These are phyloP conservation scores for Heliocybe sulcata DNA, from an alignment of 1,284 basidiomycete species.

Conservation along the genomic window DNA sequence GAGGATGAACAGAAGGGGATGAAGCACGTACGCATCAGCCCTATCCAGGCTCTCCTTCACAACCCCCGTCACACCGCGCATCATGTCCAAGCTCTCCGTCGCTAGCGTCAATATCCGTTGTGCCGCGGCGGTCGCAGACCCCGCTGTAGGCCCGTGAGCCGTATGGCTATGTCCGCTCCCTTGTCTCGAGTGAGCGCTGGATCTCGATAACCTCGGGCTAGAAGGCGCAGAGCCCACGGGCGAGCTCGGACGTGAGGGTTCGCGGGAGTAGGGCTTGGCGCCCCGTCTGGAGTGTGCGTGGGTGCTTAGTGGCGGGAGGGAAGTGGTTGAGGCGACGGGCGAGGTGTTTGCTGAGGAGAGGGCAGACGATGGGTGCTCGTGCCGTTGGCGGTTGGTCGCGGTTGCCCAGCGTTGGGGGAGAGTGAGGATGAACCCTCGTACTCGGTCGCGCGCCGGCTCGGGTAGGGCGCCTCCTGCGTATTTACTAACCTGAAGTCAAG, in stretches of 20 bases:
- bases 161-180: neutral
- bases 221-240: neutral
- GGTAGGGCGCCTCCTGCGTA: slow-evolving; percentile 83
- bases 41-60: slow-evolving; percentile 85
- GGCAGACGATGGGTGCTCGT: slow-evolving; percentile 6
- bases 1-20: slow-evolving; percentile 3
- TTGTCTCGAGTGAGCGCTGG: neutral
- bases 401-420: slow-evolving; percentile 77
- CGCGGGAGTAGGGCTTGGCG: neutral
- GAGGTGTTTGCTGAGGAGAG: neutral
- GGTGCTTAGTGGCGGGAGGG: slow-evolving; percentile 1
- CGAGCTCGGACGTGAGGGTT: neutral
- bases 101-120: slow-evolving; percentile 80
- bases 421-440: slow-evolving; percentile 76
- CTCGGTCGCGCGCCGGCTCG: slow-evolving; percentile 72
- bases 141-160: slow-evolving; percentile 27
- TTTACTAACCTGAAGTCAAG: slow-evolving; percentile 57
- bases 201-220: neutral
- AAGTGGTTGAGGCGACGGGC: slow-evolving; percentile 1
- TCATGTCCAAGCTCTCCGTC: slow-evolving; percentile 88
- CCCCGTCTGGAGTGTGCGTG: slow-evolving; percentile 3
- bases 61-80: slow-evolving; percentile 79
- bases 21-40: slow-evolving; percentile 70
- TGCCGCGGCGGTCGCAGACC: slow-evolving; percentile 65
- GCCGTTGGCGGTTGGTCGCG: slow-evolving; percentile 18